These are phyloP conservation scores for Beauveria scarabaeidicola DNA, from an alignment of 2,329 filamentous ascomycete species.

Conservation along the genomic window DNA sequence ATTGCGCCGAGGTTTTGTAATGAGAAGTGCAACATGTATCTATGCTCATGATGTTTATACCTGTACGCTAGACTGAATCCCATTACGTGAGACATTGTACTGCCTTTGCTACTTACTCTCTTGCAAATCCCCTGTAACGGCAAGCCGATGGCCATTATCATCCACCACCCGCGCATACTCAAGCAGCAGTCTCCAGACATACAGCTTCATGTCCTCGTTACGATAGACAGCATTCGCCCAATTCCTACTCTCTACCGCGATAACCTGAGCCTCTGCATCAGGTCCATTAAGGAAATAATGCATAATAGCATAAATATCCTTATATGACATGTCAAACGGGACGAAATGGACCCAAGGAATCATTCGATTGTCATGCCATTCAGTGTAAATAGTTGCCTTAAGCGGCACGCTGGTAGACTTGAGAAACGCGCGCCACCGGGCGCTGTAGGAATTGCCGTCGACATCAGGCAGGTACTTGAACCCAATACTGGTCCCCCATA, in stretches of 20 bases:
- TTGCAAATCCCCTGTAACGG: constrained; percentile 21
- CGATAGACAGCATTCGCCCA: constrained; percentile 47
- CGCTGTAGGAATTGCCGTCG: constrained; percentile 41
- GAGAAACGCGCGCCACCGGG: constrained; percentile 1
- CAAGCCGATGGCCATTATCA: constrained; percentile 21
- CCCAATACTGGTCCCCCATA: constrained; percentile 28
- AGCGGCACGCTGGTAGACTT: constrained; percentile 1
- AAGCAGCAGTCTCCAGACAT: constrained; percentile 41
- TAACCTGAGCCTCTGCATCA: constrained; percentile 32
- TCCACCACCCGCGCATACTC: constrained; percentile 34
- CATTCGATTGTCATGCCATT: constrained; percentile 42
- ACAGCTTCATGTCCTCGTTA: constrained; percentile 48
- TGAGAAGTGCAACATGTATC: too few species aligned
- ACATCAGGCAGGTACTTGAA: constrained; percentile 35
- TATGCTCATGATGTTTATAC: too few species aligned
- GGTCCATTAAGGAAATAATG: constrained; percentile 41
- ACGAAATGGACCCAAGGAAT: constrained; percentile 56
- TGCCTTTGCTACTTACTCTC: too few species aligned
- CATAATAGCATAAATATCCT: constrained; percentile 49
- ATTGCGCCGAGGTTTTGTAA: too few species aligned
- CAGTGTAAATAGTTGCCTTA: background rate
- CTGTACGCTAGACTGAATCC: too few species aligned
- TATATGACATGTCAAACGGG: constrained; percentile 50
- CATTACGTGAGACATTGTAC: too few species aligned
- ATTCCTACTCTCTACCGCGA: constrained; percentile 40